Percentiles rank a stretch among this genome's conserved stretches.
Conservation (phyloP, 2,329 filamentous ascomycete species). For the Albophoma yamanashiensis region DNA sequence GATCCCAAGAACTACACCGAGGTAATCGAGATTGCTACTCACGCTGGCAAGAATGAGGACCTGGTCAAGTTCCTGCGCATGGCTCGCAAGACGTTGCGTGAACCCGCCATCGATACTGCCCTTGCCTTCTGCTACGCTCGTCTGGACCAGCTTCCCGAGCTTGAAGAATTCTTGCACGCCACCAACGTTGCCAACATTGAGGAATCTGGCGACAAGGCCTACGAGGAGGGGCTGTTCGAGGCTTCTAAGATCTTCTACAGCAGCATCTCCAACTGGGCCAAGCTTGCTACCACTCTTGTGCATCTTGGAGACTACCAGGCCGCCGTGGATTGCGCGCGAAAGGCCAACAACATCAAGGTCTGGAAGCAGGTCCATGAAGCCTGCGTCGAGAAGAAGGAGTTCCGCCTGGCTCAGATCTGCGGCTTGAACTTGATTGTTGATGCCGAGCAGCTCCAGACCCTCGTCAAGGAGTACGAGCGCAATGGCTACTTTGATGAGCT, state of each 20-base stretch:
- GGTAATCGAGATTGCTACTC: conserved; percentile 91
- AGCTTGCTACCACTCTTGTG: conserved; percentile 95
- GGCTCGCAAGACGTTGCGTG: conserved; percentile 92
- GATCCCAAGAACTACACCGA: conserved; percentile 91
- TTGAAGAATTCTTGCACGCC: conserved; percentile 89
- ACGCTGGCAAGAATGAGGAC: conserved; percentile 95
- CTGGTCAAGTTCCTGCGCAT: conserved; percentile 94
- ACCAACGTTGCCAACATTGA: conserved; percentile 95
- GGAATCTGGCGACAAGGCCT: conserved; percentile 95
- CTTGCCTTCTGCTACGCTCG: conserved; percentile 91
- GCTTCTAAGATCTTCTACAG: conserved; percentile 98
- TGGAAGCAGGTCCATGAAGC: conserved; percentile 98
- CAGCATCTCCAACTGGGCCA: conserved; percentile 99
- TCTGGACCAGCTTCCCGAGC: conserved; percentile 80
- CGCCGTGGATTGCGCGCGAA: conserved; percentile 92
- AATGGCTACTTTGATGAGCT: conserved; percentile 99
- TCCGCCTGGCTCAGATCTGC: conserved; percentile 96
- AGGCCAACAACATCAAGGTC: conserved; percentile 98
- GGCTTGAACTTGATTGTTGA: conserved; percentile 97
- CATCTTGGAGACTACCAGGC: conserved; percentile 95
- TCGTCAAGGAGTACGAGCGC: conserved; percentile 93
- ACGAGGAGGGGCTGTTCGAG: conserved; percentile 86
- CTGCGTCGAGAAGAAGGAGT: conserved; percentile 96
- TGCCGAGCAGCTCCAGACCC: conserved; percentile 83
- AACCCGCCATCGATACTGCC: conserved; percentile 85